Evolutionary conservation across 2,329 filamentous ascomycete species (phyloP).

Genomic region (Tolypocladium nubicola): DNA sequence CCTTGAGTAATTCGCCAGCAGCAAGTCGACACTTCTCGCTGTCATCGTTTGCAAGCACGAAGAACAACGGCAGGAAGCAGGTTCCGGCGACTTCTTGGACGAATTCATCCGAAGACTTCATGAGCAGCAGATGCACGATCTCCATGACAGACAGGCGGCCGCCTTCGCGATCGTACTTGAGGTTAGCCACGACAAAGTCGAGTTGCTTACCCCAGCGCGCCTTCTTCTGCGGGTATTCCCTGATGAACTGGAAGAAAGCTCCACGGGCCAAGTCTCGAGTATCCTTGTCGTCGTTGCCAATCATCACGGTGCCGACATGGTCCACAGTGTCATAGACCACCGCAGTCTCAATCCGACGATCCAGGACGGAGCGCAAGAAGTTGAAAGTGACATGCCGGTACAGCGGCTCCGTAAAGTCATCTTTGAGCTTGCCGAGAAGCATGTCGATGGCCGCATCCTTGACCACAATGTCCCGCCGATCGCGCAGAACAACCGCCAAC

Average conservation of each 20-base stretch:
- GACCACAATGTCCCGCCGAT: conserved; percentile 63
- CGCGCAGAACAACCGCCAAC: conserved; percentile 72
- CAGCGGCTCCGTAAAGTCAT: conserved; percentile 86
- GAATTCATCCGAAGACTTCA: conserved; percentile 72
- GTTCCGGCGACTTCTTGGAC: conserved; percentile 72
- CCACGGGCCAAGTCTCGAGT: conserved; percentile 81
- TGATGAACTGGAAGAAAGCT: conserved; percentile 86
- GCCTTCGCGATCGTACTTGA: conserved; percentile 81
- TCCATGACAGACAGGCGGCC: conserved; percentile 91
- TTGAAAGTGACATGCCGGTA: conserved; percentile 91
- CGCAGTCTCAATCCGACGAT: conserved; percentile 74
- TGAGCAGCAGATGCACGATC: conserved; percentile 73
- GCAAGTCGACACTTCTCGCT: conserved; percentile 75
- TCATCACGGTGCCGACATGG: conserved; percentile 82
- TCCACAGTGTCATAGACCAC: conserved; percentile 88
- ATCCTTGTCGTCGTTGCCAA: conserved; percentile 84
- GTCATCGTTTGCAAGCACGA: conserved; percentile 82
- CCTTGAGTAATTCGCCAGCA: conserved; percentile 68
- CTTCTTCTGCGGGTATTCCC: conserved; percentile 89
- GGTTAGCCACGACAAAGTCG: conserved; percentile 77
- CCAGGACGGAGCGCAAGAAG: conserved; percentile 80
- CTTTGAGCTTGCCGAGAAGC: conserved; percentile 69
- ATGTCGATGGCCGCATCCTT: conserved; percentile 76
- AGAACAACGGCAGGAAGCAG: conserved; percentile 77
- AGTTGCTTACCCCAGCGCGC: conserved; percentile 83